Conservation (phyloP, 2,329 filamentous ascomycete genomes). For the Penicillium expansum region DNA sequence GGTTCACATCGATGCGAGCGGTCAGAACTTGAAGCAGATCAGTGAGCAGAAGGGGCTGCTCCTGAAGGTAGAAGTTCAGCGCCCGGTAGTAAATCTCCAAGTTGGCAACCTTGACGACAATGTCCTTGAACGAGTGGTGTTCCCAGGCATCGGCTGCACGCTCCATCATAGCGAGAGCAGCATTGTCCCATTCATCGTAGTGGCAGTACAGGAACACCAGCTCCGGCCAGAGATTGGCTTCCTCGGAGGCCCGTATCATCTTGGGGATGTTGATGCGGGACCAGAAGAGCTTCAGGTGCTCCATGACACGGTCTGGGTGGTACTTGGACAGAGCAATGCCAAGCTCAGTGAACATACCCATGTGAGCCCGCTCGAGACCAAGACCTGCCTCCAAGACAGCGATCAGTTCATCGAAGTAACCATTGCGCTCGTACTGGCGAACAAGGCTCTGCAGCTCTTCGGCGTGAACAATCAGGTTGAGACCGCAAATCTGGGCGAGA, state of each 20-base stretch:
- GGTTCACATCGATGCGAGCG: conserved; percentile 93
- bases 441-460: conserved; percentile 91
- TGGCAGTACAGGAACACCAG: conserved; percentile 97
- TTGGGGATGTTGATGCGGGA: conserved; percentile 96
- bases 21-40: conserved; percentile 90
- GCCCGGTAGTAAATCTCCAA: conserved; percentile 98
- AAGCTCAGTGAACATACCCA: conserved; percentile 94
- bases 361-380: conserved; percentile 85
- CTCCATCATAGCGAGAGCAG: conserved; percentile 95
- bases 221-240: conserved; percentile 95
- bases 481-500: conserved; percentile 95
- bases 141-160: conserved; percentile 97
- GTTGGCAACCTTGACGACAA: conserved; percentile 95
- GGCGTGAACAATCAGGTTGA: conserved; percentile 96
- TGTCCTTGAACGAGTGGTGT: conserved; percentile 99
- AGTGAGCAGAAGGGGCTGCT: conserved; percentile 93
- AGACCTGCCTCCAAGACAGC: conserved; percentile 89
- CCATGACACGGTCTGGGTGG: conserved; percentile 93
- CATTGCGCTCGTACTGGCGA: conserved; percentile 93
- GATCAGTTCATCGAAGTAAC: conserved; percentile 98
- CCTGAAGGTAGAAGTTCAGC: conserved; percentile 94
- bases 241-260: conserved; percentile 89
- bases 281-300: conserved; percentile 99
- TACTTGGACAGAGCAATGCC: conserved; percentile 93
- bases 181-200: conserved; percentile 98